A percentile compares a stretch with the other conserved stretches of the same genome.
phyloP scores from a whole-genome alignment of 352 stramenopile genomes.

The Achlya hypogyna region DNA sequence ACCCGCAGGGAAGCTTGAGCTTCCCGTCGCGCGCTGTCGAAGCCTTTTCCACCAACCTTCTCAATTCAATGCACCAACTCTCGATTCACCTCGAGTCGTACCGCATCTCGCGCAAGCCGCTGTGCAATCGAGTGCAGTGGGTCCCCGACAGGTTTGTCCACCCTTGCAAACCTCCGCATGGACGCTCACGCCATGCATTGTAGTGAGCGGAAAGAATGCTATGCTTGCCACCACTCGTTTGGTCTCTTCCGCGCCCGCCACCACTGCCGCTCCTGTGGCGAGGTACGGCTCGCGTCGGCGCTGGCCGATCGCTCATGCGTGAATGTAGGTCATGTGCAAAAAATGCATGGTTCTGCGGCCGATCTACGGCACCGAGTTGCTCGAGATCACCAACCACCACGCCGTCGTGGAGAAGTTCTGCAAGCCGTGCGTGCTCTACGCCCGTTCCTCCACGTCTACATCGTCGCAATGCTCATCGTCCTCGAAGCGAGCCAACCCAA shows the following conservation, averaged over 20 bases:
- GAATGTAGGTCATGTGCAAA: constrained; percentile 14
- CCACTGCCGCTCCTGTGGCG: constrained; percentile 16
- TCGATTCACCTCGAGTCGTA: background rate
- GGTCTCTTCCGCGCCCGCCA: constrained; percentile 5
- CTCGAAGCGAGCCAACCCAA: background rate
- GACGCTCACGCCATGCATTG: background rate
- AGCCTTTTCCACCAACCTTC: background rate
- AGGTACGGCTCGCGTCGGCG: background rate
- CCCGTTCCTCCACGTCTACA: background rate
- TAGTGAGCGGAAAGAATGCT: background rate
- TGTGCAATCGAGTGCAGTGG: background rate
- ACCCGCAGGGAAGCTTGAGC: background rate
- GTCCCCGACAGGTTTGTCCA: constrained; percentile 5
- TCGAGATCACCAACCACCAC: background rate
- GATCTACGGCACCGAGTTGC: background rate
- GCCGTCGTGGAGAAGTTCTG: constrained; percentile 1
- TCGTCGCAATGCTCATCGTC: background rate
- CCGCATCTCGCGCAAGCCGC: background rate
- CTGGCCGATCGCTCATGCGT: background rate
- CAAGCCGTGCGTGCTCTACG: constrained; percentile 1
- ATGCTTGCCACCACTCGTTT: background rate
- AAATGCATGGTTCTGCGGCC: constrained; percentile 15
- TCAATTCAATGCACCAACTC: background rate
- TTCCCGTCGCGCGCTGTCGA: background rate
- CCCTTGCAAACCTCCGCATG: background rate